These are phyloP conservation scores for Claviceps sp. DNA, from an alignment of 2,329 filamentous ascomycete genomes.

Conservation along the genomic window DNA sequence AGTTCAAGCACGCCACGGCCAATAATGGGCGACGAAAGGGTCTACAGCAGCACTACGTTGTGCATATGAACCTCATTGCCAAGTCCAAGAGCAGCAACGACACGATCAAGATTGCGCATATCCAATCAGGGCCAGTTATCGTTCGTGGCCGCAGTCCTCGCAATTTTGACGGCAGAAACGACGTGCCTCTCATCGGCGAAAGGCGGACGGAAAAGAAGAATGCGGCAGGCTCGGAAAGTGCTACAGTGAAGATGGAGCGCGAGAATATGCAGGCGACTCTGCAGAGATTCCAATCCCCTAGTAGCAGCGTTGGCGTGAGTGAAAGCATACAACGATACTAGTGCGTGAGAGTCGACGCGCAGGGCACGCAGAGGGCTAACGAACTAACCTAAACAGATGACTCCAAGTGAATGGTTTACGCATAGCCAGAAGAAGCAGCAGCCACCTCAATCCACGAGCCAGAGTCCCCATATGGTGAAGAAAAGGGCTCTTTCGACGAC, in stretches of 20 bases:
- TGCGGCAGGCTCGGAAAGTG: slow-evolving; percentile 20
- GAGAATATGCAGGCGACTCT: slow-evolving; percentile 17
- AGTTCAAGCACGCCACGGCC: slow-evolving; percentile 92
- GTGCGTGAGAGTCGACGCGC: no score
- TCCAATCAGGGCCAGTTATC: slow-evolving; percentile 85
- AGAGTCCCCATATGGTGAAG: slow-evolving; percentile 36
- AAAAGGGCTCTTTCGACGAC: slow-evolving; percentile 39
- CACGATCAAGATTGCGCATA: slow-evolving; percentile 63
- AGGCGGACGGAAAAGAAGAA: slow-evolving; percentile 34
- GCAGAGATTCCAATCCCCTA: slow-evolving; percentile 19
- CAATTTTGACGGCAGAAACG: slow-evolving; percentile 86
- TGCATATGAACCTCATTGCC: slow-evolving; percentile 71
- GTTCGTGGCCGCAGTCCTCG: slow-evolving; percentile 83
- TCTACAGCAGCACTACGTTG: slow-evolving; percentile 86
- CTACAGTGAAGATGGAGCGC: slow-evolving; percentile 20
- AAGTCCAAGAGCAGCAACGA: slow-evolving; percentile 56
- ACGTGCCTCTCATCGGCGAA: slow-evolving; percentile 56
- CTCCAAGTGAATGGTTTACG: slow-evolving; percentile 28
- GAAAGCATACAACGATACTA: no score
- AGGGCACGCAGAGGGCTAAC: background rate
- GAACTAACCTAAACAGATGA: slow-evolving; percentile 14
- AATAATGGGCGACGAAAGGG: slow-evolving; percentile 93
- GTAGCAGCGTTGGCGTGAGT: slow-evolving; percentile 23
- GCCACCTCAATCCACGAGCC: slow-evolving; percentile 18
- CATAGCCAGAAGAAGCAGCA: slow-evolving; percentile 19